phyloP scores from a whole-genome alignment of 169 alveolate species.

The Cryptosporidium tyzzeri region DNA sequence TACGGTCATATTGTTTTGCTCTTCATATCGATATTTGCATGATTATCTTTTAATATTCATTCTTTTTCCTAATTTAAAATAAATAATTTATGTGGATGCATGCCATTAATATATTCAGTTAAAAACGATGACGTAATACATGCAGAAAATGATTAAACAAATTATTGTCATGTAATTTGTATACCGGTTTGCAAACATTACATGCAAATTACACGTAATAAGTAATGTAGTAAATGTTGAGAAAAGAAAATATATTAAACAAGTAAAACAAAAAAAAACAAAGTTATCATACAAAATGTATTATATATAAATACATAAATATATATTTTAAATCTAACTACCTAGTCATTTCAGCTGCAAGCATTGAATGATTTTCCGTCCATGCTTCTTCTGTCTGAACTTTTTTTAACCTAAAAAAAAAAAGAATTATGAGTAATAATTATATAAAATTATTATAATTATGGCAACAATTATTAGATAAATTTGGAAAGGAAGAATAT shows the following conservation, averaged over 20 bases:
- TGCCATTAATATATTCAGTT: background rate
- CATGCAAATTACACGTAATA: background rate
- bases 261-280: background rate
- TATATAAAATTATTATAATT: background rate
- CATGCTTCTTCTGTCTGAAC: conserved; percentile 72
- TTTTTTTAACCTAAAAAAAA: conserved; percentile 36
- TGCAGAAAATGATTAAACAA: too few species aligned
- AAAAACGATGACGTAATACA: background rate
- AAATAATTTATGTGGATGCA: background rate
- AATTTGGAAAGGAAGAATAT: background rate
- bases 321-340: background rate
- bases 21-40: too few species aligned
- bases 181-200: too few species aligned
- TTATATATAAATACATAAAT: background rate
- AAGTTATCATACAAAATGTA: background rate
- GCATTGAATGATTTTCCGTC: conserved; percentile 65
- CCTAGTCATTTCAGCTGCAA: conserved; percentile 71
- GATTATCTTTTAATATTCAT: too few species aligned
- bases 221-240: background rate
- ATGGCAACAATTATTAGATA: background rate
- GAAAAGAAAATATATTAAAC: too few species aligned
- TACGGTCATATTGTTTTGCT: too few species aligned
- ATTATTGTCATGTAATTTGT: too few species aligned
- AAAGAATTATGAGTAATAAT: background rate
- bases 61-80: too few species aligned